Percentiles rank a stretch among this genome's conserved stretches.
Conservation (phyloP, 1,284 basidiomycete species). For the Melampsora americana region DNA sequence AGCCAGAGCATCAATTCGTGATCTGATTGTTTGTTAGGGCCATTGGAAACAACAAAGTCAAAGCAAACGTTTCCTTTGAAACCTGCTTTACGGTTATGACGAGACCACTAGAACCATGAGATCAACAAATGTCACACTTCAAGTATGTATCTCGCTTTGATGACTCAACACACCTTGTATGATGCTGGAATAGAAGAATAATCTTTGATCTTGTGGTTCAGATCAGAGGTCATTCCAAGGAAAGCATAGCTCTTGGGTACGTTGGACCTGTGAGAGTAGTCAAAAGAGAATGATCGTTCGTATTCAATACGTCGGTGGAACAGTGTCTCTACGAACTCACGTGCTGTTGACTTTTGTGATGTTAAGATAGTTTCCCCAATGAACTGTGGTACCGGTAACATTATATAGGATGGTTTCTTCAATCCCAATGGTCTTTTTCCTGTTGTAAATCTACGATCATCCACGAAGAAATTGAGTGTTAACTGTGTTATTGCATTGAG, state of each 20-base stretch:
- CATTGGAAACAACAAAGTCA: background rate
- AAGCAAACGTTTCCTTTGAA: constrained; percentile 1
- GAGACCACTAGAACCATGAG: background rate
- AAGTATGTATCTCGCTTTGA: background rate
- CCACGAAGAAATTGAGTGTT: background rate
- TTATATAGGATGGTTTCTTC: background rate
- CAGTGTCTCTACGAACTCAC: background rate
- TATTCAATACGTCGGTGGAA: too few species aligned
- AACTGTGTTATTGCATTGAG: background rate
- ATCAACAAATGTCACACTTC: background rate
- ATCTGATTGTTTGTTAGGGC: background rate
- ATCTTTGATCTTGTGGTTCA: background rate
- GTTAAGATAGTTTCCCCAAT: constrained; percentile 1
- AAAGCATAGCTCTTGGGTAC: background rate
- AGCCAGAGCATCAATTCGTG: background rate
- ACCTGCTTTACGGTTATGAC: background rate
- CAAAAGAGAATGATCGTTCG: background rate
- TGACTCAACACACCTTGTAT: background rate
- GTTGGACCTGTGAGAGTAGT: background rate
- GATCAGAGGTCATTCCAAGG: background rate
- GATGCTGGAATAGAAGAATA: background rate
- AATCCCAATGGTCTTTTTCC: background rate
- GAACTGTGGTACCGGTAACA: background rate
- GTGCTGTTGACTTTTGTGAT: background rate
- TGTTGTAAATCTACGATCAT: background rate